Evolutionary conservation across 257 asterid genomes (phyloP), one percentile per base, ranked within the genome.

Genomic region (Apocynum venetum): DNA sequence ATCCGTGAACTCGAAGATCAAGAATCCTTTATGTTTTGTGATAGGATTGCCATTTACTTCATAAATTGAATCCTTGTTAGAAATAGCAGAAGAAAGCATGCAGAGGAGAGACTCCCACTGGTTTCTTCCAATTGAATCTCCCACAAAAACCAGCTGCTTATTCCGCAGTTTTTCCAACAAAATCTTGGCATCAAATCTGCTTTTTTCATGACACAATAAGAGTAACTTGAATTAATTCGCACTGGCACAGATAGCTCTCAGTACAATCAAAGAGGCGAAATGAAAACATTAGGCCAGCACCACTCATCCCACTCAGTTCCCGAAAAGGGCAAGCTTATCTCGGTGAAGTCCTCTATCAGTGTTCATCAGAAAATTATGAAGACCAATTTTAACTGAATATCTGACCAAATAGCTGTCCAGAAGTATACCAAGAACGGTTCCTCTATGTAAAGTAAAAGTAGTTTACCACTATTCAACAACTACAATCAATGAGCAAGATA

Each of bases 51-150:
- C 98, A 47, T 91, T 88, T 8, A 92, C 96, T 87, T 94, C 98
- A 53, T 90, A 89, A 36, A 94, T 82, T 3, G 91, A 83, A 76
- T 75, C 82, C 82, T 88, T 86, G 83, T 92, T 64, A 2, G 88
- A 20, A 52, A 91, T 48, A 61, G 87, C 95, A 75, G 98, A 88
- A 64, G 98, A 89, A 68, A 94, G 88, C 92, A 94, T 88, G 87
- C 98, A 94, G 15, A 94, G 96, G 36, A 94, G 88, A 61, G 98
- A 92, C 82, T 94, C 98, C 98, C 98, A 94, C 83, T 94, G 98
- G 90, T 94, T 94, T 91, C 98, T 88, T 73, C 98, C 98, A 35
- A 94, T 94, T n/a, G 98, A 94, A 80, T 94, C 98, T 60, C 98
- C 98, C 6, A 87, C 97, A 78, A 92, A 94, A 13, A 88, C 97